Percentiles rank a stretch among this genome's conserved stretches.
These are phyloP conservation scores for Alternaria dauci DNA, from an alignment of 2,329 filamentous ascomycete species.

Conservation along the genomic window DNA sequence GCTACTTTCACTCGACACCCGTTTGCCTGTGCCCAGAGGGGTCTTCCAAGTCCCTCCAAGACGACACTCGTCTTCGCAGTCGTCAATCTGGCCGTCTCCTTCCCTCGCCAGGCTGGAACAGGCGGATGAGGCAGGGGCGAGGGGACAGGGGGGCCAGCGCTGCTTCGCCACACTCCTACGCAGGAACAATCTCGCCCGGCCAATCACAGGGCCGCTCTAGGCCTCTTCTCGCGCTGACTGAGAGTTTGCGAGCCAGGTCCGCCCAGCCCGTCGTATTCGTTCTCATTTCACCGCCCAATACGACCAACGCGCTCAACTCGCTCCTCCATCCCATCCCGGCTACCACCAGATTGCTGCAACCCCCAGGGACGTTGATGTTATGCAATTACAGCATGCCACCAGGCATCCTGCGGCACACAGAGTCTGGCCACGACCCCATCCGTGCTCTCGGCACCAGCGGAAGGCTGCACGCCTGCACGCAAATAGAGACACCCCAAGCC, in stretches of 20 bases:
- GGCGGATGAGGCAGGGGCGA: conserved; percentile 27
- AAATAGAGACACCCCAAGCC: conserved; percentile 9
- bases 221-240: conserved; percentile 17
- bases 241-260: conserved; percentile 9
- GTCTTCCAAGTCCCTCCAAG: conserved; percentile 6
- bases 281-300: conserved; percentile 1
- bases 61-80: conserved; percentile 7
- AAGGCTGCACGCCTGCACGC: conserved; percentile 9
- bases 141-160: conserved; percentile 1
- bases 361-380: neutral
- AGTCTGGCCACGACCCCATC: conserved; percentile 24
- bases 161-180: conserved; percentile 38
- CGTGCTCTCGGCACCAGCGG: conserved; percentile 19
- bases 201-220: conserved; percentile 16
- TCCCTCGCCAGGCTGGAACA: conserved; percentile 6
- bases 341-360: neutral
- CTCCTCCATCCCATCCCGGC: neutral
- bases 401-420: conserved; percentile 15
- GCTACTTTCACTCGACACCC: neutral
- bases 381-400: conserved; percentile 12
- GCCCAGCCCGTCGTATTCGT: conserved; percentile 13
- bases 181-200: conserved; percentile 28
- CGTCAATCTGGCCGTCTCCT: conserved; percentile 23
- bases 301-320: neutral
- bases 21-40: neutral